Base-by-base conservation (phyloP, 208 protist species). In the Leishmania aethiopica region DNA sequence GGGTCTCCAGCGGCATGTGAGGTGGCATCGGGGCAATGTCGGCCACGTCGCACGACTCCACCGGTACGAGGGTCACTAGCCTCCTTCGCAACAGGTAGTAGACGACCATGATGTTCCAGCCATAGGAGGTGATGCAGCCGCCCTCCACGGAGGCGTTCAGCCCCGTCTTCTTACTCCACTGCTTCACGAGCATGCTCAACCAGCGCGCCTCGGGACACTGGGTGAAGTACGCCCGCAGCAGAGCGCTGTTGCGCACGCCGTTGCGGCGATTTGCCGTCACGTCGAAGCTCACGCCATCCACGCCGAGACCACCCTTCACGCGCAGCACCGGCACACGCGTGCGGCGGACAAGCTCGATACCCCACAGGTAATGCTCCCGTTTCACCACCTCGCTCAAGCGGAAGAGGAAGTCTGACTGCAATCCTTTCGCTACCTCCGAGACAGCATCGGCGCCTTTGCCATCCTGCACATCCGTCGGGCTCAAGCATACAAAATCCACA, bases 61-160 rank as follows among this genome's bases (percentile, higher is more conserved):
- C 86, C 1, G 84, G 78, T 11, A 98, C 88, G 60, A 96, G 92
- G 66, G 73, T 62, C n/a, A 95, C 85, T 6, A 90, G 57, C 22
- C 84, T 78, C 4, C 93, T 91, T 51, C 85, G 88, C 10, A 96
- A 67, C n/a, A 96, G 78, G 77, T 96, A 98, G 80, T 96, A 96
- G 19, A 90, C 92, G 17, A 95, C 84, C 91, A 98, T 94, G 51
- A 98, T 53, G 72, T 97, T 95, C 85, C 96, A 97, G 22, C 92
- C 95, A 75, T 98, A 98, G 0, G 94, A 97, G 0, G 95, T 98
- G 69, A 98, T 84, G 82, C 89, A 96, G 13, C 94, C 92, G 8
- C 89, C 88, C 35, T 91, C 85, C 25, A 91, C 82, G 17, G 83
- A 90, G 28, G 75, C 89, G 80, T 97, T 97, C 37, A 98, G 75